Evolutionary conservation across 768 basidiomycete species (phyloP).

Genomic region (Termitomyces titanicus): DNA sequence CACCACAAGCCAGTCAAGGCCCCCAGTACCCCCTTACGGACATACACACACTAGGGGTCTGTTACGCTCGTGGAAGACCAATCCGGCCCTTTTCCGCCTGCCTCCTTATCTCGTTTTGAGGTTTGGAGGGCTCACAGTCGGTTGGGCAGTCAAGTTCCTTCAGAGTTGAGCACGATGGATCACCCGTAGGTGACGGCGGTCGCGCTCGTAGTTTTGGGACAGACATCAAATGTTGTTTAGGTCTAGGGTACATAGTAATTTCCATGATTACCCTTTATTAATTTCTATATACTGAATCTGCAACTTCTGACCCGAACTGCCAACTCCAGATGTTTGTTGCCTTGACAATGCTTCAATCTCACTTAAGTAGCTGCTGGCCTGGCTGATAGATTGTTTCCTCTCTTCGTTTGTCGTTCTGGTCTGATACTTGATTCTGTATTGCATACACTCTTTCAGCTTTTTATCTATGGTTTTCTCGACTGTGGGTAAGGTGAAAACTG

Average conservation of each 20-base stretch:
- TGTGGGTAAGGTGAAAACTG: slow-evolving; percentile 12
- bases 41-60: slow-evolving; percentile 44
- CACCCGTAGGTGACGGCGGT: slow-evolving; percentile 18
- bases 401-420: not conserved
- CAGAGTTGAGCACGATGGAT: slow-evolving; percentile 56
- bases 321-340: not conserved
- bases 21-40: slow-evolving; percentile 34
- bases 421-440: not conserved
- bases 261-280: not conserved
- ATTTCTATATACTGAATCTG: too few relatives aligned
- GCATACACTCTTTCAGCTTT: not conserved
- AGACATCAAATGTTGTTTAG: slow-evolving; percentile 31
- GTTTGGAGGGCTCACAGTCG: slow-evolving; percentile 41
- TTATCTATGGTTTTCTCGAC: slow-evolving; percentile 12
- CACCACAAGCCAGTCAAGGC: slow-evolving; percentile 67
- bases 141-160: slow-evolving; percentile 42
- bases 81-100: slow-evolving; percentile 35
- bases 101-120: slow-evolving; percentile 57
- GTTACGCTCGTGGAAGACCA: slow-evolving; percentile 74
- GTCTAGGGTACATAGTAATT: not conserved
- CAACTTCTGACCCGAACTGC: not conserved
- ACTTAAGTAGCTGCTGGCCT: too few relatives aligned
- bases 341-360: slow-evolving; percentile 5
- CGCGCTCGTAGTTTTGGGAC: slow-evolving; percentile 67
- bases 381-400: too few relatives aligned